Evolutionary conservation across 805 yeast genomes (phyloP).

Genomic region (Metschnikowia kofuensis): DNA sequence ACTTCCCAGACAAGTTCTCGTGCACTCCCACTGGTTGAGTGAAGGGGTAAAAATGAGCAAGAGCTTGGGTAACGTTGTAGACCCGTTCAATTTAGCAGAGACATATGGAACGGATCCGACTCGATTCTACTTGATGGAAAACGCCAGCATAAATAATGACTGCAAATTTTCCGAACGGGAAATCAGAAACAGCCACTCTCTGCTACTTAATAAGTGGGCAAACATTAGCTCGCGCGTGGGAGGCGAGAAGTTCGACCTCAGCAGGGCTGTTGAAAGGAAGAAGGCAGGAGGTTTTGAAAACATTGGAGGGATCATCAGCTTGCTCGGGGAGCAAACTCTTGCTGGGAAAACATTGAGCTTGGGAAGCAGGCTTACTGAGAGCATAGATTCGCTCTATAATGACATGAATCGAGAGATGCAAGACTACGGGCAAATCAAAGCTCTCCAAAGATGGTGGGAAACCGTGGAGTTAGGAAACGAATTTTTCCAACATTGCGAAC

Average conservation of each 20-base stretch:
- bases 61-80: constrained; percentile 89
- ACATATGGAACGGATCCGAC: constrained; percentile 70
- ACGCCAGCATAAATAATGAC: constrained; percentile 72
- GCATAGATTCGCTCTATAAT: constrained; percentile 10
- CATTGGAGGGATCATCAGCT: constrained; percentile 22
- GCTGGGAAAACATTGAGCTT: constrained; percentile 15
- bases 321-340: constrained; percentile 2
- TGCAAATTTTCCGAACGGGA: constrained; percentile 69
- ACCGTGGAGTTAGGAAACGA: constrained; percentile 58
- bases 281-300: constrained; percentile 19
- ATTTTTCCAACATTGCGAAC: constrained; percentile 65
- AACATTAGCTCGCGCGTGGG: constrained; percentile 75
- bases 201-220: constrained; percentile 78
- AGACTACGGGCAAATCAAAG: constrained; percentile 51
- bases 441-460: constrained; percentile 58
- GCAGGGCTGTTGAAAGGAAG: constrained; percentile 37
- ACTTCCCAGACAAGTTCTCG: constrained; percentile 71
- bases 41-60: constrained; percentile 93
- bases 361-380: constrained; percentile 9
- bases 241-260: constrained; percentile 62
- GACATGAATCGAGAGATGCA: constrained; percentile 44
- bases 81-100: constrained; percentile 66
- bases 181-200: constrained; percentile 52
- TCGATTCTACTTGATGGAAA: constrained; percentile 72
- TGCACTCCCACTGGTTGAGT: constrained; percentile 93